Base-by-base conservation (phyloP, 2,329 filamentous ascomycete species). In the Hypocreales sp. region DNA sequence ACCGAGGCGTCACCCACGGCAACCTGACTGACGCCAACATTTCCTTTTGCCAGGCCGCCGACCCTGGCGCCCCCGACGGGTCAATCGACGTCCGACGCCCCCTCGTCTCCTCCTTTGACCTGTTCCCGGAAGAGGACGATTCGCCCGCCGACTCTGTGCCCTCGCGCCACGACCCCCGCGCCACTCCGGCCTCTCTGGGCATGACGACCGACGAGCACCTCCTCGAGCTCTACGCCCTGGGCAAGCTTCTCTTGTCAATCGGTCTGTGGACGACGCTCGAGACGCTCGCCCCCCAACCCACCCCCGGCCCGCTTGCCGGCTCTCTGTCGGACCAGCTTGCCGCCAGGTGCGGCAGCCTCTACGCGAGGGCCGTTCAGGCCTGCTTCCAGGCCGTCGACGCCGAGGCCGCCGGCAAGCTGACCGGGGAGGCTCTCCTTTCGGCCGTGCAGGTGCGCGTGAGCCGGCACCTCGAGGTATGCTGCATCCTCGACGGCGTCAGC, bases 191-290 rank as follows among this genome's bases (percentile, higher is more conserved):
- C n/a, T n/a, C n/a, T n/a, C n/a, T 69, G 8, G 41, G 50, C 4
- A 55, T 55, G 22, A 61, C 60, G 5, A 56, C 63, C 2, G 67
- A 73, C 29, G 64, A 64, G 22, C 67, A 70, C 21, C 61, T 68
- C 1, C 53, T 72, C 18, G 80, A 86, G 34, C 54, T 86, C 3
- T 83, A 83, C 45, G 74, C 77, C 6, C 58, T 87, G 2, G 77
- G 77, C 12, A 67, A 83, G 53, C 55, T 83, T 4, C 60, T 87
- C 1, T 57, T 84, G 3, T 80, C 80, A 6, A 71, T 86, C 28
- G 80, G 80, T 6, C 51, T 86, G 7, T 87, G 80, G 80, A 71
- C 67, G 4, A 73, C 70, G 8, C 58, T 83, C 0, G 67, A 71
- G 29, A 56, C 60, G 12, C 51, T 72, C 0, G 55, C 61, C 1